Evolutionary conservation across 2,329 filamentous ascomycete species (phyloP), one percentile per base, ranked within the genome.

Genomic region (Nothophaeocryptopus gaeumannii): DNA sequence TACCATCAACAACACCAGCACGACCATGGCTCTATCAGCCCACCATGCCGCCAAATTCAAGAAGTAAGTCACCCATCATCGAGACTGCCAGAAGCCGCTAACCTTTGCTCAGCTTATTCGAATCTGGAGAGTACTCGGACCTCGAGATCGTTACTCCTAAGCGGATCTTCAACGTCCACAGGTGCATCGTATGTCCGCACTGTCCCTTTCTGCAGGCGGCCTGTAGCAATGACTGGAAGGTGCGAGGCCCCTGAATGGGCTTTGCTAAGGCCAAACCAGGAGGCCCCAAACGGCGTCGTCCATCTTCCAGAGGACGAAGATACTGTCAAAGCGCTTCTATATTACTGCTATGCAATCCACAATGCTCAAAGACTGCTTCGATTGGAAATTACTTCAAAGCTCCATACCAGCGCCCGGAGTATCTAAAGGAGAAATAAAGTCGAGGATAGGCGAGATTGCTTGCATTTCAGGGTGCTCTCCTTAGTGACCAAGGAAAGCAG

Each of bases 121-220:
- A 40, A 0, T 26, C 13, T 2, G 29, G 36, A 26, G 44, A 47
- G 20, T 47, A 13, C 10, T 47, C 44, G 2, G 44, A 47, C 16
- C 26, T 47, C 8, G 33, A 13, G 2, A 13, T 47, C 8, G 20
- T 32, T 20, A 13, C 44, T 29, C 20, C 3, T 5, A 29, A 31
- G n/a, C 14, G 36, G 2, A 9, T 30, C 9, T 47, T 34, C 30
- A 47, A 34, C 10, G 26, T 47, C 3, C 44, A 47, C 30, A 40
- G 33, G 15, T 39, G 30, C 12, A 32, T 47, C 2, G 20, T 47
- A 11, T 47, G 35, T 12, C 35, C 36, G 20, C 20, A 26, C 14
- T 42, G 16, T 7, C 37, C 42, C 2, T 51, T 46, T 30, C 29
- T 44, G 13, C 30, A 41, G 20, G 41, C 34, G 16, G 48, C 48